phyloP scores from a whole-genome alignment of 2,329 filamentous ascomycete genomes.

The Trichoderma sp. region DNA sequence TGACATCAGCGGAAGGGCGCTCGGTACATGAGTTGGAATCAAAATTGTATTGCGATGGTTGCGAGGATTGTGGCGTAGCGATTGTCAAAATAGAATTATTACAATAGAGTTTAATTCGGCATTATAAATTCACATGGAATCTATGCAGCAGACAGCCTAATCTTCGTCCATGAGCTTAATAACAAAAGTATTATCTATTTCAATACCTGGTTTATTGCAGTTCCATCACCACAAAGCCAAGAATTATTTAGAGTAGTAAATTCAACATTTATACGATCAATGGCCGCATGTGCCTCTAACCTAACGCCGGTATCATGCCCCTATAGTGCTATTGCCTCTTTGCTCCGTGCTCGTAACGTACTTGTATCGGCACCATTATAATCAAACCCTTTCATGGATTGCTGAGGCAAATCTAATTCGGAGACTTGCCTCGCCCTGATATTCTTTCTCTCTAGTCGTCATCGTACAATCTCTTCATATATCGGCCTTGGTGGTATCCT shows the following conservation, averaged over 20 bases:
- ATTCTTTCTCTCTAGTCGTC: background rate
- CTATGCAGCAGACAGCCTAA: background rate
- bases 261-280: constrained; percentile 15
- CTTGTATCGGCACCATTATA: constrained; percentile 4
- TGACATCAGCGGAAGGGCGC: constrained; percentile 14
- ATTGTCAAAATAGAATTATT: too few species aligned
- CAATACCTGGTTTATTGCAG: too few species aligned
- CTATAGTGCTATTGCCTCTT: background rate
- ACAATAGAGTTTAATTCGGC: background rate
- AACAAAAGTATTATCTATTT: background rate
- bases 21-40: background rate
- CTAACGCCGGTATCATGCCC: constrained; percentile 17
- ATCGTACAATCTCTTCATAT: constrained; percentile 1
- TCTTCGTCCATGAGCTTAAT: background rate
- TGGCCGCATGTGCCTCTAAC: constrained; percentile 8
- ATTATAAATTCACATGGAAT: background rate
- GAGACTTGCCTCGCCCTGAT: background rate
- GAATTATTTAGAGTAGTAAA: background rate
- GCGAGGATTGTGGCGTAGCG: too few species aligned
- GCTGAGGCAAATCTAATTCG: background rate
- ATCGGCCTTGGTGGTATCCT: background rate
- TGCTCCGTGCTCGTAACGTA: background rate
- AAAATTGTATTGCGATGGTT: background rate
- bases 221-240: background rate
- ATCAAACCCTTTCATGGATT: background rate